Evolutionary conservation across 2,329 filamentous ascomycete genomes (phyloP).

Genomic region (Colletotrichum sp.): DNA sequence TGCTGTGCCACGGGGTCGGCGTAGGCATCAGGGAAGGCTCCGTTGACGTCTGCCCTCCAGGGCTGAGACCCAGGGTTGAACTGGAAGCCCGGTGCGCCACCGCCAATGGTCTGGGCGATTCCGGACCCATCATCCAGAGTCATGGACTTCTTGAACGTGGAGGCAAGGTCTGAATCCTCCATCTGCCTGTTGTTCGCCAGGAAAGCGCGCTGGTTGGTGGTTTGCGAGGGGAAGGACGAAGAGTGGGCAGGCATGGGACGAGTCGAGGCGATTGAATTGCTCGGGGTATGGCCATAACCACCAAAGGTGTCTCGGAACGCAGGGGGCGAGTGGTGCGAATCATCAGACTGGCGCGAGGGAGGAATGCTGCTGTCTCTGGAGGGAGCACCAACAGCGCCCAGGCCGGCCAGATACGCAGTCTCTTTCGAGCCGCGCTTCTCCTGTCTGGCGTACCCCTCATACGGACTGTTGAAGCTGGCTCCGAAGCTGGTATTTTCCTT

Average conservation of each 20-base stretch:
- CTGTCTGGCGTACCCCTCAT: constrained; percentile 17
- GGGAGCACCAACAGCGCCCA: constrained; percentile 38
- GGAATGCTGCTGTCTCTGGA: constrained; percentile 62
- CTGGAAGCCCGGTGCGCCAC: constrained; percentile 43
- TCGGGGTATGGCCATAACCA: constrained; percentile 41
- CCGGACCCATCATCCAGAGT: constrained; percentile 35
- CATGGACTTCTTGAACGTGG: constrained; percentile 37
- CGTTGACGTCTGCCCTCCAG: constrained; percentile 45
- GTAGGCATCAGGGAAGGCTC: constrained; percentile 34
- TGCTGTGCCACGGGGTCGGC: constrained; percentile 31
- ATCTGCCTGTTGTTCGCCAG: constrained; percentile 41
- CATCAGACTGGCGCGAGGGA: constrained; percentile 58
- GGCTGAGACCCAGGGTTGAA: constrained; percentile 52
- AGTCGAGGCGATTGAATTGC: constrained; percentile 52
- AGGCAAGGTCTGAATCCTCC: constrained; percentile 39
- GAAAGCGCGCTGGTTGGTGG: constrained; percentile 39
- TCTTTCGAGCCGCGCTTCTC: constrained; percentile 40
- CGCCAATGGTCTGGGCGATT: constrained; percentile 15
- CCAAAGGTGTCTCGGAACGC: constrained; percentile 35
- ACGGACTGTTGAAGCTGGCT: constrained; percentile 25
- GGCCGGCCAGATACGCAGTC: constrained; percentile 43
- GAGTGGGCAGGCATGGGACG: constrained; percentile 48
- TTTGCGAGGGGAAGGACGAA: constrained; percentile 51
- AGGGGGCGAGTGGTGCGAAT: constrained; percentile 36
- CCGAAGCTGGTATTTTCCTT: constrained; percentile 33